Base-by-base conservation (phyloP, 1,284 basidiomycete species). In the Heterobasidion occidentale region DNA sequence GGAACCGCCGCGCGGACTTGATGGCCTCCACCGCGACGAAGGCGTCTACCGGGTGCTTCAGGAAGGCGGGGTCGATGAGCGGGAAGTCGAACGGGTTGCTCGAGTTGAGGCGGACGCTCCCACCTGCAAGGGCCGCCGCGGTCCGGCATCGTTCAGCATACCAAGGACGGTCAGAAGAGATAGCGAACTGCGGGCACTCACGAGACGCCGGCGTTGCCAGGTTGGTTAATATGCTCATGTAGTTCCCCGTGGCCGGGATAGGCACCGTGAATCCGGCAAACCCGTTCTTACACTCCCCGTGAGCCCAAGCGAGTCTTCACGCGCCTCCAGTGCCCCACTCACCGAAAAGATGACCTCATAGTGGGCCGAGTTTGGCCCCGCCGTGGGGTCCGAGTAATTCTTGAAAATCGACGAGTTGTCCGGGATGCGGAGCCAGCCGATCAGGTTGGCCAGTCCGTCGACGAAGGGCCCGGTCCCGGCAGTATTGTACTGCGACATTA, bases 371-470 rank as follows among this genome's bases (percentile, higher is more conserved):
- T 58, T 60, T 1, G 67, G 67, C 1, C 75, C 75, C 12, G 71
- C 63, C 33, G 73, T 63, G 7, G 74, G 73, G 58, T 77, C 74
- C 6, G 51, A 48, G 17, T 60, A 55, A 2, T 53, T 59, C 2
- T 63, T 42, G 56, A 75, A 68, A 6, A 71, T 64, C 2, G 65
- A 54, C 0, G 70, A 62, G 54, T 71, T 64, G 2, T 56, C 45
- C 8, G 70, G 65, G 20, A 76, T 46, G 36, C 66, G 58, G 27
- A 61, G 46, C 58, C 58, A 67, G 3, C 57, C 64, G n/a, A 64
- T 33, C 20, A 62, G 57, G 42, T 59, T 61, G 36, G 50, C 45
- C 17, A 53, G 51, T 2, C 51, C 50, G 44, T 57, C 58, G 7
- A 54, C 54, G 36, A 64, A 56, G 6, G 52, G 56, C 19, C 64